Base-by-base conservation (phyloP, 495 filamentous ascomycete species). In the Talaromyces wortmannii region DNA sequence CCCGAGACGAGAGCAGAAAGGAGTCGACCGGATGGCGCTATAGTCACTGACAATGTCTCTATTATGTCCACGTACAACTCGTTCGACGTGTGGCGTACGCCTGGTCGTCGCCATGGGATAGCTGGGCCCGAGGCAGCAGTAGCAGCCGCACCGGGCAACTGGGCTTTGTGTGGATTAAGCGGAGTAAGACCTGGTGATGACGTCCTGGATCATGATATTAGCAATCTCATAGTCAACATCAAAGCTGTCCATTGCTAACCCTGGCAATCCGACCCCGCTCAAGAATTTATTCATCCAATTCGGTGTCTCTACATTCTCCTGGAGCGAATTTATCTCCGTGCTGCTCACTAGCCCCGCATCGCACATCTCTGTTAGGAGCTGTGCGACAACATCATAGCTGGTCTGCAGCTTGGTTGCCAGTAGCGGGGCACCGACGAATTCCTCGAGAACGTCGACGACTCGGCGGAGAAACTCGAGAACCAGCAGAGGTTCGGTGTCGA, bases 1-100 rank as follows among this genome's bases (percentile, higher is more conserved):
- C 94, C 94, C 57, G 91, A 88, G 7, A 90, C 90, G 57, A 95
- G 82, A 17, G 94, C 94, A 8, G 90, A 82, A 18, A 99, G 79
- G 4, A 92, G 83, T 6, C 89, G 79, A 7, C 95, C 94, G 0
- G 92, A 96, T 0, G 94, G 94, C 0, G 94, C 90, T 50, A 97
- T 79, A 1, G 84, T 94, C 4, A 96, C 88, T 0, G 83, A 83
- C 0, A 99, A 79, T 4, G 89, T 88, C 73, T 99, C 94, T 45
- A 99, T 81, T 2, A 99, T 81, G 67, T 99, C 94, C 43, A 96
- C 94, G 67, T 99, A 97, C 33, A 99, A 81, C 69, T 97, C 92
- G 70, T 97, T 97, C 48, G 88, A 92, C 6, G 92, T 97, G 67
- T 99, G 95, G 7, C 91, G 84, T 53, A 99, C 94, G 63, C 94